Evolutionary conservation across 148 eudicot genomes (phyloP).

Genomic region (Rheum nobile): DNA sequence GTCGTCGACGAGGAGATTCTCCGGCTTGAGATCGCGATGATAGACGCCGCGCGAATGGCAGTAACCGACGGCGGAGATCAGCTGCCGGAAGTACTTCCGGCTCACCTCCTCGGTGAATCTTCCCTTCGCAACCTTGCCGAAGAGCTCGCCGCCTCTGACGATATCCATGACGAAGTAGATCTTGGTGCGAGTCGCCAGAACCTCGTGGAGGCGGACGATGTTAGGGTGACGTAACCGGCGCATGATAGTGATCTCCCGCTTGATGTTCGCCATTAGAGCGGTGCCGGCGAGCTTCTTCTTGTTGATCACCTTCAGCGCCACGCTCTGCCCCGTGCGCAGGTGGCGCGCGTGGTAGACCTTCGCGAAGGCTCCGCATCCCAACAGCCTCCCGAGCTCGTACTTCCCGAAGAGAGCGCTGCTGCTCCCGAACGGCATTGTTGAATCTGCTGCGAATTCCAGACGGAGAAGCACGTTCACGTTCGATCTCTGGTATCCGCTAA

Average conservation of each 20-base stretch:
- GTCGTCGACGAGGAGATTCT: constrained; percentile 56
- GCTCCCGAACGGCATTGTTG: background rate
- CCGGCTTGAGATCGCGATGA: constrained; percentile 66
- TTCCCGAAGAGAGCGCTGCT: constrained; percentile 25
- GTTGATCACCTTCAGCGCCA: constrained; percentile 49
- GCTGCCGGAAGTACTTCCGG: constrained; percentile 58
- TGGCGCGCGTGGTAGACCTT: constrained; percentile 65
- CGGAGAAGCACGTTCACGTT: background rate
- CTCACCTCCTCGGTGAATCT: constrained; percentile 59
- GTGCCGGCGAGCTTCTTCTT: constrained; percentile 26
- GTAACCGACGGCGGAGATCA: constrained; percentile 52
- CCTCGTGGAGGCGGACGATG: constrained; percentile 50
- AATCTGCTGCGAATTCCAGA: background rate
- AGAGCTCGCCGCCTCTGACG: constrained; percentile 71
- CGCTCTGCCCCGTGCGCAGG: constrained; percentile 33
- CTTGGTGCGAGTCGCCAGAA: constrained; percentile 49
- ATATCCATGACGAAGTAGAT: constrained; percentile 58
- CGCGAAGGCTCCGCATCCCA: constrained; percentile 61
- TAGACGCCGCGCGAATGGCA: constrained; percentile 61
- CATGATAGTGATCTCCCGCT: constrained; percentile 59
- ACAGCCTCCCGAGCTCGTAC: constrained; percentile 50
- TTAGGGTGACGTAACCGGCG: constrained; percentile 43
- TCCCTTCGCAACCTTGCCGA: constrained; percentile 34
- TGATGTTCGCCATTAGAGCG: constrained; percentile 24
- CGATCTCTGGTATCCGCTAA: constrained; percentile 6